Percentiles rank a stretch among this genome's conserved stretches.
phyloP scores from a whole-genome alignment of 768 basidiomycete genomes.

The Dacryopinax spathularia region DNA sequence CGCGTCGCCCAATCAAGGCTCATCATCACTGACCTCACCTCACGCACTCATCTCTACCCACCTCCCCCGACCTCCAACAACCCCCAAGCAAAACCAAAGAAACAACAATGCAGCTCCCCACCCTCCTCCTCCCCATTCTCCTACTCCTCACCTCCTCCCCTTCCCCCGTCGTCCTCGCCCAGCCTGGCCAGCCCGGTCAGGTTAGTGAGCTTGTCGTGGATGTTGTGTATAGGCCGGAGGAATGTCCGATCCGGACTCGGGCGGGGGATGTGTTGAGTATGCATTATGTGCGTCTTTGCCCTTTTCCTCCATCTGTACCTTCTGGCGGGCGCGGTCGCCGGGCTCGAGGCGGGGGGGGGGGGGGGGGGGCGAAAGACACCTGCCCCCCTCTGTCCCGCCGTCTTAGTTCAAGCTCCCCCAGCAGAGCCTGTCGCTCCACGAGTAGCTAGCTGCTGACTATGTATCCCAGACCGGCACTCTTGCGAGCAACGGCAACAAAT shows the following conservation, averaged over 20 bases:
- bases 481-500: conserved; percentile 60
- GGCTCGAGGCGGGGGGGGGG: too few species aligned
- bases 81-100: background rate
- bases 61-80: background rate
- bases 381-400: too few species aligned
- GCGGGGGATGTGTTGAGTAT: conserved; percentile 54
- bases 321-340: too few species aligned
- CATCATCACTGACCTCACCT: too few species aligned
- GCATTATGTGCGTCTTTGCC: conserved; percentile 50
- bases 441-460: background rate
- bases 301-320: too few species aligned
- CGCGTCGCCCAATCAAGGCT: too few species aligned
- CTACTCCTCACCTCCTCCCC: background rate
- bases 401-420: too few species aligned
- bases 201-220: conserved; percentile 42
- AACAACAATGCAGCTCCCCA: background rate
- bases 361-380: too few species aligned
- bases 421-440: too few species aligned
- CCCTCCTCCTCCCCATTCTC: background rate
- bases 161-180: background rate
- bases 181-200: background rate
- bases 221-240: conserved; percentile 42
- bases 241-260: conserved; percentile 28
- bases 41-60: background rate
- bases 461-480: conserved; percentile 68